Percentiles rank a stretch among this genome's conserved stretches.
These are phyloP conservation scores for Scedosporium dehoogii DNA, from an alignment of 2,329 filamentous ascomycete species.

Conservation along the genomic window DNA sequence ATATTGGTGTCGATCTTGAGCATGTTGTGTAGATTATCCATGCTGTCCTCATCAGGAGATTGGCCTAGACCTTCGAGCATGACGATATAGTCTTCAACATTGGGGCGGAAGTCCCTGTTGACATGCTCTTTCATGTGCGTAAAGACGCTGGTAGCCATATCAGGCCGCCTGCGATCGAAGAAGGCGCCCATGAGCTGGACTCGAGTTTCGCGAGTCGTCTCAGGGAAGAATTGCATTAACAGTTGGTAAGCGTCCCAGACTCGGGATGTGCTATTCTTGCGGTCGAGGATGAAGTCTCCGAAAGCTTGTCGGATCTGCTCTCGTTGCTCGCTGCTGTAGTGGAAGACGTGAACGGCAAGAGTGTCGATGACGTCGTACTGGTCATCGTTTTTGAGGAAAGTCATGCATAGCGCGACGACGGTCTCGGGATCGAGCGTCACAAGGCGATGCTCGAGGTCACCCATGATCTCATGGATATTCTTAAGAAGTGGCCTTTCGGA, in stretches of 20 bases:
- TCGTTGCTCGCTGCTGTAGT: conserved; percentile 62
- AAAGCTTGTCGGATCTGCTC: conserved; percentile 56
- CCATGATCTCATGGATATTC: conserved; percentile 61
- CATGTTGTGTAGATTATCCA: conserved; percentile 81
- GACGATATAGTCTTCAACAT: conserved; percentile 62
- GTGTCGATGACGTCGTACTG: conserved; percentile 72
- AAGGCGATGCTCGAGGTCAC: conserved; percentile 61
- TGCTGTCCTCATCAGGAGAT: conserved; percentile 42
- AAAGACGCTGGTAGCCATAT: conserved; percentile 82
- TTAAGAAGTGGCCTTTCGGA: conserved; percentile 54
- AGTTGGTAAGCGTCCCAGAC: conserved; percentile 58
- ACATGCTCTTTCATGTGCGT: conserved; percentile 83
- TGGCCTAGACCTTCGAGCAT: conserved; percentile 67
- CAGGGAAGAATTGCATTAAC: conserved; percentile 54
- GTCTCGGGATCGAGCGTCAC: conserved; percentile 64
- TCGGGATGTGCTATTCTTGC: conserved; percentile 48
- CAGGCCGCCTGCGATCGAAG: conserved; percentile 64
- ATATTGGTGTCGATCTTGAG: conserved; percentile 84
- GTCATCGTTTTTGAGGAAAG: conserved; percentile 68
- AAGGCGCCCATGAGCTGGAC: conserved; percentile 72
- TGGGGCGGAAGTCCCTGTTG: conserved; percentile 54
- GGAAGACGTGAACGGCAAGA: conserved; percentile 63
- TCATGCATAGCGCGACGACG: conserved; percentile 59
- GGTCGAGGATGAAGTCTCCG: conserved; percentile 57
- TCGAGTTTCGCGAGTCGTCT: conserved; percentile 55